Percentiles rank a stretch among this genome's conserved stretches.
Conservation (phyloP, 2,329 filamentous ascomycete species). For the Venturia nashicola region DNA sequence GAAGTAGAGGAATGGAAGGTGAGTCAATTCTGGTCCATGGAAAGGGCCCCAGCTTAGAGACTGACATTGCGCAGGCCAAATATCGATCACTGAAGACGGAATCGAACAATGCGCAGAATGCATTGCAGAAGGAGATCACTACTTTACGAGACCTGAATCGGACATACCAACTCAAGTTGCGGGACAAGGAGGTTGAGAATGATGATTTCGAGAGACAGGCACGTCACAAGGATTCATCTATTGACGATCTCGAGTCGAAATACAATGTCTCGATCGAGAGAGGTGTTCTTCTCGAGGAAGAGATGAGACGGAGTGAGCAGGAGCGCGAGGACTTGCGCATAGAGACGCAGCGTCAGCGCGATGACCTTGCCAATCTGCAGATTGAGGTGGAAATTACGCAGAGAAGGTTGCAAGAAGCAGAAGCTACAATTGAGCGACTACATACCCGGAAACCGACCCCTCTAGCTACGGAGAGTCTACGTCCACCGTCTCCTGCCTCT, state of each 20-base stretch:
- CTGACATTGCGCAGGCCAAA: constrained; percentile 53
- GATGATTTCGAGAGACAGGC: constrained; percentile 97
- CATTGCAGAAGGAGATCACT: constrained; percentile 91
- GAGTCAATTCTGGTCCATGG: constrained; percentile 21
- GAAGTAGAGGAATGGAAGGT: constrained; percentile 99
- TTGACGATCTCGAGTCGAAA: constrained; percentile 95
- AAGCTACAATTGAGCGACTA: constrained; percentile 37
- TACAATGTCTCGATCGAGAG: constrained; percentile 92
- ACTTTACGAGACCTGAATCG: constrained; percentile 74
- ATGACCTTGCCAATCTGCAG: constrained; percentile 85
- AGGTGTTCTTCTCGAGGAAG: constrained; percentile 86
- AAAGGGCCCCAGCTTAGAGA: not conserved
- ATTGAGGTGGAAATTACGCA: constrained; percentile 90
- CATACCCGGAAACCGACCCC: constrained; percentile 40
- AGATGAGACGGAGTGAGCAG: constrained; percentile 81
- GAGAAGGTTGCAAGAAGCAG: constrained; percentile 74
- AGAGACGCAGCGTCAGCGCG: constrained; percentile 76
- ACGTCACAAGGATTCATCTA: constrained; percentile 84
- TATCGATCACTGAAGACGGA: constrained; percentile 91
- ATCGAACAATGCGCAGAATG: constrained; percentile 70
- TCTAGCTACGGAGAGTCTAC: constrained; percentile 34
- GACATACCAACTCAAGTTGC: constrained; percentile 66
- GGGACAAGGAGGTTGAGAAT: constrained; percentile 95
- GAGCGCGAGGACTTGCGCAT: constrained; percentile 84
- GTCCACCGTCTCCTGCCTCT: constrained; percentile 57